Percentiles rank a stretch among this genome's conserved stretches.
Evolutionary conservation across 2,329 filamentous ascomycete genomes (phyloP).

Genomic region (Thielaviopsis ethacetica): DNA sequence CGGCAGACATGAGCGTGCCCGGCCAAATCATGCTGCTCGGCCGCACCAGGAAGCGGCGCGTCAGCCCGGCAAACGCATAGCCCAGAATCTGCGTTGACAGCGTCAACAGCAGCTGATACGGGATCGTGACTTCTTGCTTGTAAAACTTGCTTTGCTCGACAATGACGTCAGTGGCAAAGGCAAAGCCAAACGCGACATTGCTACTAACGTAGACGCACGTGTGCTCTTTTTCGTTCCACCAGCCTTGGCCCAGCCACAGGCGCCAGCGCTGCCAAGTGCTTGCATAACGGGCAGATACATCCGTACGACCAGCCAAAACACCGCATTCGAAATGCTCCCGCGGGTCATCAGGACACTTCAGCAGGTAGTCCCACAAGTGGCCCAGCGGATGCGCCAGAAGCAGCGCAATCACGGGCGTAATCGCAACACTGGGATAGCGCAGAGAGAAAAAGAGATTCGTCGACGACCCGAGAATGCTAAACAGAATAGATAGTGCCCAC

Average conservation of each 20-base stretch:
- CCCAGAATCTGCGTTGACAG: constrained; percentile 76
- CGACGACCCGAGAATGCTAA: constrained; percentile 65
- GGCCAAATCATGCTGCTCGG: constrained; percentile 89
- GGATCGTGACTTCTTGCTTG: constrained; percentile 58
- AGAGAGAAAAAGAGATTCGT: constrained; percentile 81
- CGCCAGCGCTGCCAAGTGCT: constrained; percentile 29
- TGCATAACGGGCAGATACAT: constrained; percentile 8
- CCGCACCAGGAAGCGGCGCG: constrained; percentile 64
- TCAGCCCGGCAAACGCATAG: constrained; percentile 72
- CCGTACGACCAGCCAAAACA: constrained; percentile 16
- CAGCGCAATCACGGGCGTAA: constrained; percentile 75
- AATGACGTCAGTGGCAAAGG: constrained; percentile 78
- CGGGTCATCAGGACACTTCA: constrained; percentile 46
- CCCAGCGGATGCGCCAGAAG: constrained; percentile 74
- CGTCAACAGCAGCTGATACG: constrained; percentile 68
- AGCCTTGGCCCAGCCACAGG: constrained; percentile 62
- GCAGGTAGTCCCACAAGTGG: constrained; percentile 55
- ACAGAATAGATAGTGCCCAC: constrained; percentile 68
- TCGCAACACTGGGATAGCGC: constrained; percentile 78
- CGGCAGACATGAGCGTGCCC: constrained; percentile 70
- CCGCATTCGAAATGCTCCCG: constrained; percentile 35
- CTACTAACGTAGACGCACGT: constrained; percentile 80
- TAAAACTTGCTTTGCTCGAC: constrained; percentile 85
- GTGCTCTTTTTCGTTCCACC: constrained; percentile 80
- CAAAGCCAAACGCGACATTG: constrained; percentile 79